Base-by-base conservation (phyloP, 1,284 basidiomycete genomes). In the Ustilago cynodontis region DNA sequence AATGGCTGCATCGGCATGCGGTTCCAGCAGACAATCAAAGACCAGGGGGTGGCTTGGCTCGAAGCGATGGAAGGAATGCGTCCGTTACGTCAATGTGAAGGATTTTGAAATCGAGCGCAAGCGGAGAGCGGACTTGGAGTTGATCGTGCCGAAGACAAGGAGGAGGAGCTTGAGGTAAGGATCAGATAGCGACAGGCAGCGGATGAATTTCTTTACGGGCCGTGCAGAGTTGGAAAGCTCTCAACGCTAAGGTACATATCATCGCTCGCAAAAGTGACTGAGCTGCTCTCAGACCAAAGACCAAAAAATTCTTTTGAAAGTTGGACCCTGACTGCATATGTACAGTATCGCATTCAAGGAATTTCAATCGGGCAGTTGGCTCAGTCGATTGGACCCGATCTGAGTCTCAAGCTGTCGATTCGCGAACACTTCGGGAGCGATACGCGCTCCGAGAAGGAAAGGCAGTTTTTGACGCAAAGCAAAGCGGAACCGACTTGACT, bases 301-400 rank as follows among this genome's bases (percentile, higher is more conserved):
- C 39, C 49, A 39, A 31, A 37, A 66, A 41, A 49, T 20, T 45
- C n/a, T 11, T 33, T 5, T 6, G 11, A 50, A 45, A 39, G 29
- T 53, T 71, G 68, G 68, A 71, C 68, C 68, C 68, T 71, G 54
- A 35, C 20, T 60, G 60, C 66, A 68, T 60, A 31, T 47, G n/a
- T n/a, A n/a, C n/a, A n/a, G n/a, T n/a, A n/a, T 24, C 11, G 24
- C 6, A 5, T 9, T 37, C 24, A 14, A 18, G 22, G 20, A 29
- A 22, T 56, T 33, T 54, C 35, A n/a, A 49, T 58, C 45, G 56
- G 56, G 29, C 31, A n/a, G 14, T 24, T 22, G 8, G 4, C 28
- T 35, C 28, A 6, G 5, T 33, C 31, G 11, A 33, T 33, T 33
- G 31, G 11, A 33, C 5, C 5, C 11, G 31, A 11, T 11, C 5